Evolutionary conservation across 805 yeast genomes (phyloP).

Genomic region (Myxozyma neotropica): DNA sequence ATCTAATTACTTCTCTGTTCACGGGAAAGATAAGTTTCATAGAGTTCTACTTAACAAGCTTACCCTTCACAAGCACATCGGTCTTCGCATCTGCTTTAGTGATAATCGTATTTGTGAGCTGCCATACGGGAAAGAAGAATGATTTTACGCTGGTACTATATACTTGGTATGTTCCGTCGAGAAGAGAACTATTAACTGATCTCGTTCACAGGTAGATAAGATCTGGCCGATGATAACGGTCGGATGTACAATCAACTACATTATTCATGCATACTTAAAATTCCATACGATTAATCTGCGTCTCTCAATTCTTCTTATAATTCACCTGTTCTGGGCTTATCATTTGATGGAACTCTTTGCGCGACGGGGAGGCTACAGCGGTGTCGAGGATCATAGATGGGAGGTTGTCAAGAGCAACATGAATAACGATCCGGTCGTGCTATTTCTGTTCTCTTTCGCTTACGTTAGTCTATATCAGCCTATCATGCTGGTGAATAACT

Average conservation of each 20-base stretch:
- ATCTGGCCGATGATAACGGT: constrained; percentile 23
- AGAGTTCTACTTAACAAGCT: constrained; percentile 11
- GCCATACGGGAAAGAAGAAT: constrained; percentile 15
- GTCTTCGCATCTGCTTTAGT: neutral
- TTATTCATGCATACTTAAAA: constrained; percentile 10
- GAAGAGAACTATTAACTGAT: too few relatives aligned
- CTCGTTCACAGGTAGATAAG: constrained; percentile 25
- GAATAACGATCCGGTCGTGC: constrained; percentile 1
- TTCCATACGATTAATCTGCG: neutral
- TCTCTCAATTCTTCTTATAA: neutral
- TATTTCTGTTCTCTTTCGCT: constrained; percentile 9
- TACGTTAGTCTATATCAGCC: constrained; percentile 20
- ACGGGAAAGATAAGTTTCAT: neutral
- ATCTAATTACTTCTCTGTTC: neutral
- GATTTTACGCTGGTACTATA: too few relatives aligned
- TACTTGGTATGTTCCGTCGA: too few relatives aligned
- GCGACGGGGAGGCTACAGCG: constrained; percentile 23
- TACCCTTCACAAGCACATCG: constrained; percentile 12
- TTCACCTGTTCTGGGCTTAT: constrained; percentile 14
- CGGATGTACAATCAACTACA: constrained; percentile 5
- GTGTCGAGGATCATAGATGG: constrained; percentile 21
- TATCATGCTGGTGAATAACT: constrained; percentile 11
- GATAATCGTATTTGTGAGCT: constrained; percentile 14
- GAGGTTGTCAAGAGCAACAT: constrained; percentile 4
- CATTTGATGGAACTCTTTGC: constrained; percentile 18